Percentiles rank a stretch among this genome's conserved stretches.
Conservation (phyloP, 495 filamentous ascomycete species). For the Aspergillus kassunensis region DNA sequence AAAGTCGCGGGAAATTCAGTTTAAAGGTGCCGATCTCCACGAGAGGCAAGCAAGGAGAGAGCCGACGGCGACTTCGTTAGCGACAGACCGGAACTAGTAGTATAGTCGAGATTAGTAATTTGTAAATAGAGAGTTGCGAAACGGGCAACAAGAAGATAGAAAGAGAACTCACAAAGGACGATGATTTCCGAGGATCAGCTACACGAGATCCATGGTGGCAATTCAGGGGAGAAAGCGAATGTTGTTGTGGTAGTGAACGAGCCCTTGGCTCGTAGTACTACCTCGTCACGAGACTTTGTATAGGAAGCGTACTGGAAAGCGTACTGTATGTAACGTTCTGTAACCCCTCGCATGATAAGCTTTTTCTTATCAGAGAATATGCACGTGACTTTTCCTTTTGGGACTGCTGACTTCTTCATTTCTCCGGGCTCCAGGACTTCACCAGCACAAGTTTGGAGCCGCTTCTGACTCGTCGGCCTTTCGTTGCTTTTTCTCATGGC, state of each 20-base stretch:
- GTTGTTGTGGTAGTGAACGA: conserved; percentile 11
- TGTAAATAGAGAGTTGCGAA: neutral
- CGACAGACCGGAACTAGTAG: conserved; percentile 1
- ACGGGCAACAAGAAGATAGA: neutral
- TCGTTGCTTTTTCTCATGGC: conserved; percentile 10
- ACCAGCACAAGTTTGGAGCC: neutral
- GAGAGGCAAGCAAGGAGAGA: neutral
- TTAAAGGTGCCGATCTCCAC: neutral
- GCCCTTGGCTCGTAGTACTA: too few relatives aligned
- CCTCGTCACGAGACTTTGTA: conserved; percentile 8
- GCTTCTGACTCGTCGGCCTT: neutral
- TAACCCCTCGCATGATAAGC: neutral
- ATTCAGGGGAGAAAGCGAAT: neutral
- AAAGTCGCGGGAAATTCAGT: neutral
- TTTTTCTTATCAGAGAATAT: neutral
- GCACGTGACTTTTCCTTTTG: conserved; percentile 1
- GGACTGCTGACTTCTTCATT: neutral
- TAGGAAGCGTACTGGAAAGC: neutral
- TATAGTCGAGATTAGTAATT: neutral
- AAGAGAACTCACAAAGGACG: conserved; percentile 5
- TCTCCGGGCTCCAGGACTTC: neutral
- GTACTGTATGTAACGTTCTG: neutral
- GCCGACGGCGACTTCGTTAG: conserved; percentile 4
- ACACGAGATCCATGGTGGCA: conserved; percentile 8
- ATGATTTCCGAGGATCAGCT: neutral